Base-by-base conservation (phyloP, 331 rosid species). In the Ulmus americana region DNA sequence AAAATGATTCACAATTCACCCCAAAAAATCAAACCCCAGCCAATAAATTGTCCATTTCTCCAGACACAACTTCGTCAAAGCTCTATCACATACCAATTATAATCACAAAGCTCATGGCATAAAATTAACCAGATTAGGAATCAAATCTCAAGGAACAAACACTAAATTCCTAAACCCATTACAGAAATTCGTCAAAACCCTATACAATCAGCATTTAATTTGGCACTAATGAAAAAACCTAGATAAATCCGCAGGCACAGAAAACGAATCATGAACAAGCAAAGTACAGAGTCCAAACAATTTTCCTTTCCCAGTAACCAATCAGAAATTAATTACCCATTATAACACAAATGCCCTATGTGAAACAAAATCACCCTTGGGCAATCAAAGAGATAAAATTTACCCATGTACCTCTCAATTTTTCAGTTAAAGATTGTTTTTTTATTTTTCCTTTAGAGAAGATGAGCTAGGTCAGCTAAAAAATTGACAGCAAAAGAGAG, bases 391-490 rank as follows among this genome's bases (percentile, higher is more conserved):
- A 76, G 79, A 71, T 28, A 28, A 28, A 28, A 28, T 61, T 64
- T 76, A 70, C 63, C 67, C 60, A 56, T 77, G 61, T 59, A 45
- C 79, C 63, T 65, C 69, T 39, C 15, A 45, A 10, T 45, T 45
- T 7, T 14, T 55, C 43, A 59, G 64, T 59, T 40, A 18, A 45
- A 43, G 52, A 44, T 45, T 63, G 13, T 22, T 63, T 12, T 62
- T 10, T 20, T 20, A 7, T 22, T 22, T 35, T 16, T 11, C 44
- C n/a, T 35, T 56, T 42, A 49, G 59, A 39, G 28, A 67, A 72
- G 77, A 65, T 55, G 75, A 75, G 75, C 78, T 78, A 73, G 81
- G 81, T 80, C 81, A 76, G 79, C 72, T 81, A 48, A 71, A 77
- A 86, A 72, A 57, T 66, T 78, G 87, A 84, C 80, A n/a, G 80